These are phyloP conservation scores for Phytopythium sindhum DNA, from an alignment of 352 stramenopile species.

Conservation along the genomic window DNA sequence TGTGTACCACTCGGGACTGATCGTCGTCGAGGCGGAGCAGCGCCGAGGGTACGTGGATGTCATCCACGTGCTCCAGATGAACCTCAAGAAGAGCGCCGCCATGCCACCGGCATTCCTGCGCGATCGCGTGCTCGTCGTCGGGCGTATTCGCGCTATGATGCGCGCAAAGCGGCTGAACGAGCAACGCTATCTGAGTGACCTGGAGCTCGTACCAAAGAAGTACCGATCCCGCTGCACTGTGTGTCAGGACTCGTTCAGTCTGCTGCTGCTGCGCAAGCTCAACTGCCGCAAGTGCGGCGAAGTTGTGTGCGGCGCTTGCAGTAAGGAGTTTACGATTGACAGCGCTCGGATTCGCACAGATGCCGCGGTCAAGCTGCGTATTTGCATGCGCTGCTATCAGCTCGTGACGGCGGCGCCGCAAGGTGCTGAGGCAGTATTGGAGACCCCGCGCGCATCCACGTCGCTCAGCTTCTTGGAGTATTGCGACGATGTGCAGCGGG, in stretches of 20 bases:
- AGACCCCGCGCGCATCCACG: constrained; percentile 51
- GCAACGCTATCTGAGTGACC: constrained; percentile 73
- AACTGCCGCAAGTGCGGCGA: constrained; percentile 87
- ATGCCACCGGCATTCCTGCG: constrained; percentile 43
- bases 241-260: constrained; percentile 81
- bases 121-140: constrained; percentile 41
- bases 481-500: constrained; percentile 55
- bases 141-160: constrained; percentile 60
- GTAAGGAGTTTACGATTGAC: constrained; percentile 77
- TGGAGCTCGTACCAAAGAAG: constrained; percentile 82
- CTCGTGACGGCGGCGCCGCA: constrained; percentile 67
- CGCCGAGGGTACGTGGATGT: constrained; percentile 70
- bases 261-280: constrained; percentile 78
- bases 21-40: constrained; percentile 81
- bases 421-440: constrained; percentile 37
- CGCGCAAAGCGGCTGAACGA: constrained; percentile 73
- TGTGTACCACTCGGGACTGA: constrained; percentile 83
- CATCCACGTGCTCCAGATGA: constrained; percentile 81
- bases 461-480: constrained; percentile 65
- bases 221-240: constrained; percentile 70
- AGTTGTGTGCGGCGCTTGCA: constrained; percentile 83
- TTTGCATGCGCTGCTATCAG: constrained; percentile 86
- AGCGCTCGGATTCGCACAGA: constrained; percentile 22
- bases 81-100: constrained; percentile 68
- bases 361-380: constrained; percentile 70